Evolutionary conservation across 352 stramenopile species (phyloP).

Genomic region (Blastocystis sp.): DNA sequence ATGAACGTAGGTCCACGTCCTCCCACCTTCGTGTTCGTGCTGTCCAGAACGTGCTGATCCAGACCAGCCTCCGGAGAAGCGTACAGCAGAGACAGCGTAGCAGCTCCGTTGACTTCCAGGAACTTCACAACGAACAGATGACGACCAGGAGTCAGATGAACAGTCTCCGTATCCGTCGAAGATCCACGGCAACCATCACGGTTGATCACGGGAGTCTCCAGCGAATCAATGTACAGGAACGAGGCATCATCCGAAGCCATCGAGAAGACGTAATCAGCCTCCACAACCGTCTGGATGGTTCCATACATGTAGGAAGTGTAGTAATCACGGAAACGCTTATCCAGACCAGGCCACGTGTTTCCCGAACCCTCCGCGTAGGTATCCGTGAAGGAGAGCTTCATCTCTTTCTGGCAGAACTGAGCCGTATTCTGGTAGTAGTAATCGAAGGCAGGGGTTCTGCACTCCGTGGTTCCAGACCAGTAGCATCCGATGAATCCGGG

Average conservation of each 20-base stretch:
- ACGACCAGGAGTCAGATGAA: not conserved
- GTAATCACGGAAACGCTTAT: constrained; percentile 56
- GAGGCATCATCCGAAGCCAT: constrained; percentile 55
- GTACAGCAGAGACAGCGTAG: not conserved
- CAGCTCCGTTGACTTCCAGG: constrained; percentile 47
- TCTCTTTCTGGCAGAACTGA: constrained; percentile 46
- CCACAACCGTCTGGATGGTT: constrained; percentile 1
- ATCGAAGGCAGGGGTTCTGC: constrained; percentile 32
- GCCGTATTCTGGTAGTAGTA: constrained; percentile 44
- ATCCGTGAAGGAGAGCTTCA: constrained; percentile 38
- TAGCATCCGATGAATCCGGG: constrained; percentile 53
- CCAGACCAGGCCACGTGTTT: constrained; percentile 56
- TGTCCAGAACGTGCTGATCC: not conserved
- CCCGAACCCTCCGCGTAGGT: constrained; percentile 10
- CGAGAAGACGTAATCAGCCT: constrained; percentile 23
- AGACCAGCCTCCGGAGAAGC: not conserved
- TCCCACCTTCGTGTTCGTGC: not conserved
- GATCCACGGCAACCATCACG: constrained; percentile 54
- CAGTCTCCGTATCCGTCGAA: not conserved
- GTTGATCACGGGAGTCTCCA: constrained; percentile 13
- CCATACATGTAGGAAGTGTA: constrained; percentile 48
- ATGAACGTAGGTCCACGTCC: constrained; percentile 52
- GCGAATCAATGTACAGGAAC: constrained; percentile 37
- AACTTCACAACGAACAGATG: constrained; percentile 52
- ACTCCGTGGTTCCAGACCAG: constrained; percentile 39